phyloP scores from a whole-genome alignment of 768 basidiomycete genomes.

The Mycena galericulata region DNA sequence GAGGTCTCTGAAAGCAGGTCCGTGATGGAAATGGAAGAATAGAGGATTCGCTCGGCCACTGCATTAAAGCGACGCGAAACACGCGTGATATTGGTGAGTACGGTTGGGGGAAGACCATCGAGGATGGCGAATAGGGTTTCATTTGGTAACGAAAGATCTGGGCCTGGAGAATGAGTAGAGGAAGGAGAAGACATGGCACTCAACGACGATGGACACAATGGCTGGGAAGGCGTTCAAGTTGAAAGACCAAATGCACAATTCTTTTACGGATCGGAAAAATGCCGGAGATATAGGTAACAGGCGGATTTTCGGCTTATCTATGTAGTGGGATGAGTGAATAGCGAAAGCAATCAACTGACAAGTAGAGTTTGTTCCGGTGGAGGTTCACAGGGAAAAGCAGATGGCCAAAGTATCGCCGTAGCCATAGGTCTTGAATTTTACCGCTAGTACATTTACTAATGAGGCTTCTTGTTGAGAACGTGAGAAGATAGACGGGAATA shows the following conservation, averaged over 20 bases:
- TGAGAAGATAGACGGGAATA: too few relatives aligned
- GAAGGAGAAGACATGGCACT: constrained; percentile 1
- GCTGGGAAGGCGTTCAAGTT: too few relatives aligned
- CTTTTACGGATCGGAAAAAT: constrained; percentile 25
- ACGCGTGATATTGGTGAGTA: constrained; percentile 55
- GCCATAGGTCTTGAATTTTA: too few relatives aligned
- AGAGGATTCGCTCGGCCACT: constrained; percentile 71
- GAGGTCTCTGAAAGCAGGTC: constrained; percentile 59
- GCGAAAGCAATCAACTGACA: constrained; percentile 27
- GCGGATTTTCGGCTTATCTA: constrained; percentile 27
- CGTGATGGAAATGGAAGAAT: constrained; percentile 61
- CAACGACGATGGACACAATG: not conserved
- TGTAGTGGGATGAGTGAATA: not conserved
- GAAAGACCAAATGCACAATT: too few relatives aligned
- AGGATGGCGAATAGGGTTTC: constrained; percentile 68
- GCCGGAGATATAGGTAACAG: constrained; percentile 2
- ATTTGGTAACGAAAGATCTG: constrained; percentile 60
- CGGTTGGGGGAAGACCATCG: constrained; percentile 47
- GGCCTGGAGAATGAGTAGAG: constrained; percentile 7
- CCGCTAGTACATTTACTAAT: too few relatives aligned
- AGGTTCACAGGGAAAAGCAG: too few relatives aligned
- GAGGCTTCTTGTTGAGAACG: too few relatives aligned
- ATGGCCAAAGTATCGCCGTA: too few relatives aligned
- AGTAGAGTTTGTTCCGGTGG: constrained; percentile 1
- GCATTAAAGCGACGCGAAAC: constrained; percentile 62